Evolutionary conservation across 2,329 filamentous ascomycete species (phyloP).

Genomic region (Fusarium sp.): DNA sequence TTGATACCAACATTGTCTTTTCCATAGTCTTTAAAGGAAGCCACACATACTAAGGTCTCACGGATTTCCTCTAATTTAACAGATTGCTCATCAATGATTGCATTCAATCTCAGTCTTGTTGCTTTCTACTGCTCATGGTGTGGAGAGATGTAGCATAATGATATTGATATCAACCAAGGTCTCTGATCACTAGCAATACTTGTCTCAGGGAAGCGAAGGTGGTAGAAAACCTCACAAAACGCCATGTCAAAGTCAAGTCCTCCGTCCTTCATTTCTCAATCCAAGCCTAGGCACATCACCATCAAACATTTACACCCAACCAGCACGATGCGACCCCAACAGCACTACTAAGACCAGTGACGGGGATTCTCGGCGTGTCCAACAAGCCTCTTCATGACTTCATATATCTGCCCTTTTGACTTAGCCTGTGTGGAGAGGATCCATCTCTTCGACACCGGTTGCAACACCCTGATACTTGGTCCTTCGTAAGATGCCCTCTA

Average conservation of each 20-base stretch:
- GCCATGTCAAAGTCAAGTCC: slow-evolving; percentile 40
- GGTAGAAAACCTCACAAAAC: slow-evolving; percentile 42
- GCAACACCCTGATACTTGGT: slow-evolving; percentile 70
- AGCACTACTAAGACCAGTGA: not conserved
- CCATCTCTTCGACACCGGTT: slow-evolving; percentile 72
- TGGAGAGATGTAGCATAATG: slow-evolving; percentile 6
- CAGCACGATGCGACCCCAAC: slow-evolving; percentile 22
- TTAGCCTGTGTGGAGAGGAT: slow-evolving; percentile 64
- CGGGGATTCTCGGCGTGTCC: not conserved
- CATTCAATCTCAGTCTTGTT: not conserved
- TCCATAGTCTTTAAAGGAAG: not conserved
- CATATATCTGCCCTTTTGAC: not conserved
- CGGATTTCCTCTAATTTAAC: not conserved
- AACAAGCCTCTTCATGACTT: not conserved
- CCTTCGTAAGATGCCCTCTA: slow-evolving; percentile 93
- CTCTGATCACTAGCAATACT: slow-evolving; percentile 50
- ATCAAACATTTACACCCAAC: slow-evolving; percentile 14
- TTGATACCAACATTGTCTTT: slow-evolving; percentile 19
- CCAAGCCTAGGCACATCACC: slow-evolving; percentile 18
- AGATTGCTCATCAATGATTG: not conserved
- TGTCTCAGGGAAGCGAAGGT: slow-evolving; percentile 48
- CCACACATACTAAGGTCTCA: not conserved
- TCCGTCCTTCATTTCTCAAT: slow-evolving; percentile 25
- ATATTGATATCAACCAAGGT: slow-evolving; percentile 44
- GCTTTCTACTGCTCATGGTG: not conserved